These are phyloP conservation scores for Clathrus columnatus DNA, from an alignment of 768 basidiomycete genomes.

Conservation along the genomic window DNA sequence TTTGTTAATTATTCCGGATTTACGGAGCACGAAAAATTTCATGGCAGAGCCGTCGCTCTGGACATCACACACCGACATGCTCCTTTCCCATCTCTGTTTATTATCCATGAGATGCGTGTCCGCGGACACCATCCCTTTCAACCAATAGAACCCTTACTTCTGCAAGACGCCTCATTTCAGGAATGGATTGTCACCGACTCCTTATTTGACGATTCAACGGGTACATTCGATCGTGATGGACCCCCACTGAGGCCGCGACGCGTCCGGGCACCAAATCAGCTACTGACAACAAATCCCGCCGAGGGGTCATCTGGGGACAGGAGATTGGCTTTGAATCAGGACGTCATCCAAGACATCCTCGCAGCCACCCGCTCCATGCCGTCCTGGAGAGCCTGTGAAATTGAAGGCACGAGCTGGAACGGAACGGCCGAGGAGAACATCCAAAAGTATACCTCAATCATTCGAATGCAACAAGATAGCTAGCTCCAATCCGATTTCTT, in stretches of 20 bases:
- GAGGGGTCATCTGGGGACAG: background rate
- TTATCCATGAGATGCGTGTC: constrained; percentile 30
- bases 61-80: constrained; percentile 22
- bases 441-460: constrained; percentile 18
- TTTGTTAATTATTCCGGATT: constrained; percentile 22
- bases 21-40: constrained; percentile 15
- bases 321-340: background rate
- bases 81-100: constrained; percentile 26
- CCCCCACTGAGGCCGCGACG: background rate
- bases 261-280: background rate
- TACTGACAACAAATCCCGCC: background rate
- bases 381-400: constrained; percentile 25
- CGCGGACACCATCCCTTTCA: constrained; percentile 24
- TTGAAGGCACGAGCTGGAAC: constrained; percentile 26
- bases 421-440: constrained; percentile 29
- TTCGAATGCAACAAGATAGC: too few species aligned
- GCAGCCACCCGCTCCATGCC: constrained; percentile 12
- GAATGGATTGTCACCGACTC: constrained; percentile 20
- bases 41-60: constrained; percentile 28
- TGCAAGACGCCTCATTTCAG: constrained; percentile 18
- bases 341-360: background rate
- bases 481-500: too few species aligned
- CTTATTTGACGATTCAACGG: constrained; percentile 8
- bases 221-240: background rate
- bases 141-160: constrained; percentile 14